Evolutionary conservation across 2,329 filamentous ascomycete genomes (phyloP), one percentile per base, ranked within the genome.

Genomic region (Tolypocladium pustulatum): DNA sequence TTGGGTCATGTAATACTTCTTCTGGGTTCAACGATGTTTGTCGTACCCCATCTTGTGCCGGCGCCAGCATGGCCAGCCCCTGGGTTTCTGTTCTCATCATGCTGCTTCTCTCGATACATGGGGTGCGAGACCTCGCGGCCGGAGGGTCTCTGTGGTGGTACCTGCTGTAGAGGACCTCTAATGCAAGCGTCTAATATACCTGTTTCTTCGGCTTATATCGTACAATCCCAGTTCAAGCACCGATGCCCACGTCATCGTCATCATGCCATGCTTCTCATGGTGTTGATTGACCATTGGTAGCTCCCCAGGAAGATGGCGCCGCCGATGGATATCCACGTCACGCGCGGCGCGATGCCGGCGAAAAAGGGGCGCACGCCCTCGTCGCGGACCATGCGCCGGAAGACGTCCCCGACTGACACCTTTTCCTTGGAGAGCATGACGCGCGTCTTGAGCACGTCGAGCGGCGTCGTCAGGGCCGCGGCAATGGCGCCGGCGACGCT

Each of bases 401-500:
- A 76, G 61, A 96, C 78, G 5, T 73, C 71, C 38, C 75, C 71
- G 62, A 85, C 80, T 15, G 78, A 81, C 70, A 82, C 83, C 65
- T 78, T 83, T 77, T 87, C 83, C 67, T 84, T 81, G 17, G 89
- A 88, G 65, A 99, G 78, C 94, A 99, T 99, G 74, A 97, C 87
- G 63, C 94, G 80, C 63, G 94, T 99, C 84, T 99, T 99, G 65
- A 99, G 79, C 62, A 99, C 94, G 74, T 99, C 94, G 62, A 99
- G 76, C 43, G 94, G 94, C 57, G 94, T 99, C 30, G 94, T 99
- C 60, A 93, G 71, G 0, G 84, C 93, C 0, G 94, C 94, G 0
- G 94, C 91, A 43, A 97, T 80, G 1, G 87, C 91, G 0, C 94
- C 94, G 0, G 91, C 86, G 40, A 91, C 69, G 66, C 88, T 92